These are phyloP conservation scores for Scleromitrula shiraiana DNA, from an alignment of 2,329 filamentous ascomycete species.

Conservation along the genomic window DNA sequence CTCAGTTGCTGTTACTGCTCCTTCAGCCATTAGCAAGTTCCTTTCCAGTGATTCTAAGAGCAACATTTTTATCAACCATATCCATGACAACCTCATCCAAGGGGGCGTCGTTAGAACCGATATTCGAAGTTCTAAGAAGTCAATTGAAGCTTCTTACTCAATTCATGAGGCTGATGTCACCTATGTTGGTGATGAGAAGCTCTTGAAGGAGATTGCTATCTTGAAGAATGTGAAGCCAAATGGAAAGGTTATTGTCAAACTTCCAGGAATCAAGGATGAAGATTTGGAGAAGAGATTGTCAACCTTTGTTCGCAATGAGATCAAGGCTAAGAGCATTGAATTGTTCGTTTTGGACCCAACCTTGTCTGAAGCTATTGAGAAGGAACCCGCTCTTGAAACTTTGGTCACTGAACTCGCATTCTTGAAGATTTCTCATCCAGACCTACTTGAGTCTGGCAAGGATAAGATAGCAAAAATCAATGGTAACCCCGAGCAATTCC, in stretches of 20 bases:
- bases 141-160: constrained; percentile 76
- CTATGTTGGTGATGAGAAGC: constrained; percentile 69
- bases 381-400: constrained; percentile 52
- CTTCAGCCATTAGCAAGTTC: constrained; percentile 48
- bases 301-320: constrained; percentile 57
- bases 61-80: constrained; percentile 55
- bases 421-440: constrained; percentile 65
- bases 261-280: constrained; percentile 75
- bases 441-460: constrained; percentile 52
- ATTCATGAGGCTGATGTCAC: constrained; percentile 71
- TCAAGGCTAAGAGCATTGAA: constrained; percentile 61
- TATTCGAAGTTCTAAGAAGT: constrained; percentile 73
- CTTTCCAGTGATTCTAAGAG: constrained; percentile 65
- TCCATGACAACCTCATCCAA: constrained; percentile 56
- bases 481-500: constrained; percentile 39
- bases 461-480: constrained; percentile 58
- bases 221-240: constrained; percentile 60
- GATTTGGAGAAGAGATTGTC: constrained; percentile 84
- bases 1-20: constrained; percentile 57
- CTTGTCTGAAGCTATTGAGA: constrained; percentile 58
- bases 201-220: constrained; percentile 72
- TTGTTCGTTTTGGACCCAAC: constrained; percentile 71
- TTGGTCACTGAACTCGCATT: constrained; percentile 76
- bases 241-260: constrained; percentile 66
- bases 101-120: constrained; percentile 81